Percentiles rank a stretch among this genome's conserved stretches.
phyloP scores from a whole-genome alignment of 768 basidiomycete genomes.

The Rhodosporidiobolus sp. region DNA sequence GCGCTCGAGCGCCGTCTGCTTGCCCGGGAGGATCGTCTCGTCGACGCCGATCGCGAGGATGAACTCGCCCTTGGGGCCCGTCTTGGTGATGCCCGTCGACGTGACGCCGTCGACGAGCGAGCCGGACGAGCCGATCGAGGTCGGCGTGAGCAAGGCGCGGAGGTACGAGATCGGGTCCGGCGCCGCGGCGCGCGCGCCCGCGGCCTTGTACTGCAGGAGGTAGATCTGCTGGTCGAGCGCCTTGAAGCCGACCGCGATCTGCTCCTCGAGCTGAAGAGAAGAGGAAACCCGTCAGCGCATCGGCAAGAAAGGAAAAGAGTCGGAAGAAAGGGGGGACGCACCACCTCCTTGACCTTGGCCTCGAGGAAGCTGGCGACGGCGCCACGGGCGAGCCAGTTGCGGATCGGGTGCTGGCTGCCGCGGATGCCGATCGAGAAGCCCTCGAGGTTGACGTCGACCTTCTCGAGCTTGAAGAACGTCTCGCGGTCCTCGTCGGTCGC shows the following conservation, averaged over 20 bases:
- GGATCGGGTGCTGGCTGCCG: slow-evolving; percentile 19
- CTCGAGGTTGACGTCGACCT: slow-evolving; percentile 33
- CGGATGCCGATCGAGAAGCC: slow-evolving; percentile 25
- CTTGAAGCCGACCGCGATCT: slow-evolving; percentile 25
- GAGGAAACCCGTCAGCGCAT: background rate
- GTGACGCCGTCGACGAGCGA: slow-evolving; percentile 28
- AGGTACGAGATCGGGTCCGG: slow-evolving; percentile 37
- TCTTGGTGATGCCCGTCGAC: slow-evolving; percentile 50
- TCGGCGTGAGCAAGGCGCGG: slow-evolving; percentile 32
- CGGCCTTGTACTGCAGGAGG: slow-evolving; percentile 44
- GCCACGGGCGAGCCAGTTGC: slow-evolving; percentile 29
- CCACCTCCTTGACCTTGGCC: slow-evolving; percentile 27
- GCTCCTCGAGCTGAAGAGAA: slow-evolving; percentile 27
- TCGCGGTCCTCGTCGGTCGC: slow-evolving; percentile 50
- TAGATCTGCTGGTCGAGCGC: slow-evolving; percentile 47
- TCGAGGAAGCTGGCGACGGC: slow-evolving; percentile 26
- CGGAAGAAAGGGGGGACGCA: slow-evolving; percentile 12
- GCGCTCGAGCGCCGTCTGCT: slow-evolving; percentile 24
- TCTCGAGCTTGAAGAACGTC: slow-evolving; percentile 52
- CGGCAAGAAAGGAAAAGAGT: no score
- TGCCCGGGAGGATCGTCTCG: slow-evolving; percentile 45
- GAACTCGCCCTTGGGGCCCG: slow-evolving; percentile 50
- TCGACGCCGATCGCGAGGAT: slow-evolving; percentile 52
- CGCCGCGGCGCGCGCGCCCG: slow-evolving; percentile 30
- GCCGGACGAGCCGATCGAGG: background rate